Conservation (phyloP, 2,329 filamentous ascomycete species). For the Hymenoscyphus salicellus region DNA sequence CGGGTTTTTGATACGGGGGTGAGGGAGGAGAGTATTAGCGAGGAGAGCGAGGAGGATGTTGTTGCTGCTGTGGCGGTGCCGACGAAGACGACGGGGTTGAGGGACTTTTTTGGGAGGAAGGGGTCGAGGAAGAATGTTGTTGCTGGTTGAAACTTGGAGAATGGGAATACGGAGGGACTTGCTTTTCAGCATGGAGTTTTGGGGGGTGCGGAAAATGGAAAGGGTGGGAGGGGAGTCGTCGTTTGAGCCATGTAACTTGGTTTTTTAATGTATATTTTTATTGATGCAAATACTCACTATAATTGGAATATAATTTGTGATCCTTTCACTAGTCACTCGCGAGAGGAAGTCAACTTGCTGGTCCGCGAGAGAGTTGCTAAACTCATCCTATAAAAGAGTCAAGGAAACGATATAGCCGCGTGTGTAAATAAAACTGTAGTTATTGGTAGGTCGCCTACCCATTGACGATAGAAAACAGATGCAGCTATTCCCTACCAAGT, state of each 20-base stretch:
- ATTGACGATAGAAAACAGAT: too few species aligned
- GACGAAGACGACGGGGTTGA: conserved; percentile 40
- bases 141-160: conserved; percentile 8
- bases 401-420: too few species aligned
- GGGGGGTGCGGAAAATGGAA: background rate
- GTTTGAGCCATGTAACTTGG: background rate
- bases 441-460: too few species aligned
- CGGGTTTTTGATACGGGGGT: conserved; percentile 42
- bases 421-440: too few species aligned
- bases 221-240: background rate
- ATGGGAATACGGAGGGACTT: background rate
- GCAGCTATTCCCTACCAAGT: too few species aligned
- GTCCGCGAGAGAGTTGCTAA: too few species aligned
- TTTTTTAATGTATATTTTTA: background rate
- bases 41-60: conserved; percentile 46
- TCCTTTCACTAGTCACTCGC: conserved; percentile 19
- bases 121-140: conserved; percentile 15
- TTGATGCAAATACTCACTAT: background rate
- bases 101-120: conserved; percentile 41
- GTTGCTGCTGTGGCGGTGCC: conserved; percentile 33
- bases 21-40: conserved; percentile 23
- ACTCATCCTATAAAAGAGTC: too few species aligned
- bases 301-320: background rate
- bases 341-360: too few species aligned
- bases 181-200: conserved; percentile 10